phyloP scores from a whole-genome alignment of 2,329 filamentous ascomycete species.

The Aureobasidium sp. region DNA sequence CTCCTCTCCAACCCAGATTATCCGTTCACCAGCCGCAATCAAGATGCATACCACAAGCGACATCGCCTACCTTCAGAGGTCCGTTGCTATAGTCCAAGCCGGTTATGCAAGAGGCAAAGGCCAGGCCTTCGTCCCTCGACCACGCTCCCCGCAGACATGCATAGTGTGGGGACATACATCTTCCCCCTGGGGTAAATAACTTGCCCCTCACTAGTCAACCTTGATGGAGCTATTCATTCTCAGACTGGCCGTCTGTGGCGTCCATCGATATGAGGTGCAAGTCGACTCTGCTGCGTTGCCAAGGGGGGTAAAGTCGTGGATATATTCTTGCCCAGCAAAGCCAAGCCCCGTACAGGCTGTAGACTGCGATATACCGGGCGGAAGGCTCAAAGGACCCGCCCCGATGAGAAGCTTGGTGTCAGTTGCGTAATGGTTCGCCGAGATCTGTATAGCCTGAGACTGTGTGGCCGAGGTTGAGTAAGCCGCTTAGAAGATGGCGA shows the following conservation, averaged over 20 bases:
- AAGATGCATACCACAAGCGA: not conserved
- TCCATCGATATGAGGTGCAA: not conserved
- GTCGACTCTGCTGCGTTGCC: not conserved
- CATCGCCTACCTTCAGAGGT: not conserved
- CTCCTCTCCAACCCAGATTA: not conserved
- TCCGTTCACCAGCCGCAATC: not conserved
- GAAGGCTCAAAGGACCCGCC: not conserved
- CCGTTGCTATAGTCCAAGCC: not conserved
- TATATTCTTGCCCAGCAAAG: not conserved
- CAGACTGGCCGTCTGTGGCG: not conserved
- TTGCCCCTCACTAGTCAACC: not conserved
- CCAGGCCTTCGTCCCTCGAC: not conserved
- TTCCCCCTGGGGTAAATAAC: conserved; percentile 4
- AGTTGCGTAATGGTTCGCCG: not conserved
- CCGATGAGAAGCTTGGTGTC: not conserved
- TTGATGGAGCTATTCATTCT: not conserved
- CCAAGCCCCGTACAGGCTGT: conserved; percentile 6
- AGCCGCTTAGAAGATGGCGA: too few relatives aligned
- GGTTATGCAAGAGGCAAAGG: not conserved
- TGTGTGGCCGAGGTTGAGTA: not conserved
- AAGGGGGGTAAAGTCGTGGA: conserved; percentile 3
- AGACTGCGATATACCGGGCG: not conserved
- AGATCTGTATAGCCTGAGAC: not conserved
- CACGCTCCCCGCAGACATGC: not conserved
- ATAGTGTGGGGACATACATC: not conserved